Base-by-base conservation (phyloP, 2,329 filamentous ascomycete species). In the Colletotrichum echinochloae region DNA sequence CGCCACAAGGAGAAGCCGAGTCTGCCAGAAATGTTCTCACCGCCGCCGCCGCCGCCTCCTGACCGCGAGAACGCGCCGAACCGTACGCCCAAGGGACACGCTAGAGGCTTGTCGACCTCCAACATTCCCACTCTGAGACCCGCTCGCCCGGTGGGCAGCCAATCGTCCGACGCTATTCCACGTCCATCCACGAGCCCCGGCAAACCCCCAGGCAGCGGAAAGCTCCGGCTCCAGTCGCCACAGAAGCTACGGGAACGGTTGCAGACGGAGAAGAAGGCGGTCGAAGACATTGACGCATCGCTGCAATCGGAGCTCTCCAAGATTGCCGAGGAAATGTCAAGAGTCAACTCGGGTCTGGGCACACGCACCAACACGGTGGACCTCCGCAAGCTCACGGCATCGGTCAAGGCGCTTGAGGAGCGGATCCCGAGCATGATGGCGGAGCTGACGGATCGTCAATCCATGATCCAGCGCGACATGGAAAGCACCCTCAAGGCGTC, bases 191-290 rank as follows among this genome's bases (percentile, higher is more conserved):
- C 79, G n/a, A 76, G 78, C 68, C 80, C 82, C 20, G 78, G 76
- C n/a, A 85, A 82, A 63, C 76, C 74, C 73, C 82, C 83, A 2
- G 81, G 87, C 70, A 57, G 71, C 51, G 79, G 78, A 14, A 91
- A 90, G 74, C 83, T 94, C 41, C 90, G 92, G 14, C 85, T 93
- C 14, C 91, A 93, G 72, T 91, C 89, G 18, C 87, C 91, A 0
- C 91, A 92, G 75, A 95, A 92, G 78, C 84, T 95, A 26, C 92
- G 95, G 23, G 95, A 98, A 81, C 91, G 95, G 41, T 86, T 98
- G 0, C 92, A 95, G 75, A 91, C 89, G 57, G 94, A 97, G 79
- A 94, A 94, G 80, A 90, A 88, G 65, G 88, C 91, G 0, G 89
- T 95, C 20, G 89, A 90, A 6, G 89, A 90, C 11, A 90, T 91